Base-by-base conservation (phyloP, 306 rosid genomes). In the Acacia melanoxylon region DNA sequence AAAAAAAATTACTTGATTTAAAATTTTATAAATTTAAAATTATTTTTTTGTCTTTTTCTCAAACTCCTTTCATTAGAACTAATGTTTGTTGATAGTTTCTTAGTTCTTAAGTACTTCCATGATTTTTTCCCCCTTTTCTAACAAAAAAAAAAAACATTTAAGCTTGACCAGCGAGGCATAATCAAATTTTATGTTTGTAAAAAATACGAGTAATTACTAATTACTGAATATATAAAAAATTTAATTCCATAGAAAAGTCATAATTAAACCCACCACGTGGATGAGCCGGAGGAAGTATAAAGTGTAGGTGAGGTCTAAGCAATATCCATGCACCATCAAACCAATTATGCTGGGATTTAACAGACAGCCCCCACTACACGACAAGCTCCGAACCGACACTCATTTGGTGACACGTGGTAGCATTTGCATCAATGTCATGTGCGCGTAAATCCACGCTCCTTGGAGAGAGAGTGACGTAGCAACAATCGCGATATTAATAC, bases 311-410 rank as follows among this genome's bases (percentile, higher is more conserved):
- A 82, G 80, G 76, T 16, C 49, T 63, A 80, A 2, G 76, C 37
- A 69, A 59, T n/a, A 15, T 56, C 25, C 25, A 19, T 3, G 82
- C 35, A 80, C 81, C 78, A 83, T 75, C 62, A 85, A 78, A 59
- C 58, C 45, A 61, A 61, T 74, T 20, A 75, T 90, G 92, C 85
- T 87, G 91, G 92, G 91, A 91, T 87, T 89, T 91, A 68, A 71
- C 84, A 85, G 93, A 90, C 92, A 87, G 92, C 84, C 86, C 93
- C 89, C 89, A 84, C 87, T 24, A 49, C 11, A 42, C 16, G 1
- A 13, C 54, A 11, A n/a, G 76, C 74, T 44, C 33, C 51, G 5
- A 48, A 6, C 52, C 52, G 12, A 79, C 22, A 12, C 25, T 68
- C 72, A 44, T 56, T 78, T 48, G 37, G 11, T 70, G 78, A 78